These are phyloP conservation scores for Verticillium dahliae DNA, from an alignment of 2,329 filamentous ascomycete species.

Conservation along the genomic window DNA sequence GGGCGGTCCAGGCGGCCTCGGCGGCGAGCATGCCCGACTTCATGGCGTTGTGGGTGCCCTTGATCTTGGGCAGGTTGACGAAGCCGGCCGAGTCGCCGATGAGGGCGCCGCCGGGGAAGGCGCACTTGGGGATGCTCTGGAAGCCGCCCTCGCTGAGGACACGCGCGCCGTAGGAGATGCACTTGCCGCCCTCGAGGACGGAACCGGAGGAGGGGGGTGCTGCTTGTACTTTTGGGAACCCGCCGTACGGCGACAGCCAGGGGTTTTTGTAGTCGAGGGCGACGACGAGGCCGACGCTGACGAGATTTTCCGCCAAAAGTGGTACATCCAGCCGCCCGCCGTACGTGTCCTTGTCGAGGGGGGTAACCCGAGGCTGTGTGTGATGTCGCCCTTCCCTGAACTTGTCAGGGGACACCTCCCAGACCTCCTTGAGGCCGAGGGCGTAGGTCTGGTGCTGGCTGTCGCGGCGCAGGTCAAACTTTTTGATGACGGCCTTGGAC, in stretches of 20 bases:
- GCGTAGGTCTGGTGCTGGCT: slow-evolving; percentile 94
- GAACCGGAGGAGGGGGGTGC: slow-evolving; percentile 83
- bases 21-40: slow-evolving; percentile 94
- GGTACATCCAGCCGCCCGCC: slow-evolving; percentile 99
- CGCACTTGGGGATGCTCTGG: slow-evolving; percentile 94
- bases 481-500: slow-evolving; percentile 90
- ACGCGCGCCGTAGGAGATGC: slow-evolving; percentile 90
- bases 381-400: slow-evolving; percentile 77
- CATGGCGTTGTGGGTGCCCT: slow-evolving; percentile 97
- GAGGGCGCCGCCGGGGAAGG: slow-evolving; percentile 90
- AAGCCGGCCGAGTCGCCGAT: slow-evolving; percentile 97
- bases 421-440: slow-evolving; percentile 91
- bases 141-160: slow-evolving; percentile 92
- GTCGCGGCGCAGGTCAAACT: slow-evolving; percentile 82
- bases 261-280: slow-evolving; percentile 95
- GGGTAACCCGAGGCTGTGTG: slow-evolving; percentile 94
- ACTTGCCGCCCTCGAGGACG: slow-evolving; percentile 92
- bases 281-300: slow-evolving; percentile 84
- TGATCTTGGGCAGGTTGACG: slow-evolving; percentile 96
- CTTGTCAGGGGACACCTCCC: slow-evolving; percentile 91
- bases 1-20: slow-evolving; percentile 77
- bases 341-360: slow-evolving; percentile 76
- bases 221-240: slow-evolving; percentile 99
- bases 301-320: slow-evolving; percentile 98
- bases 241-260: slow-evolving; percentile 89